Evolutionary conservation across 768 basidiomycete species (phyloP).

Genomic region (Astraeus odoratus): DNA sequence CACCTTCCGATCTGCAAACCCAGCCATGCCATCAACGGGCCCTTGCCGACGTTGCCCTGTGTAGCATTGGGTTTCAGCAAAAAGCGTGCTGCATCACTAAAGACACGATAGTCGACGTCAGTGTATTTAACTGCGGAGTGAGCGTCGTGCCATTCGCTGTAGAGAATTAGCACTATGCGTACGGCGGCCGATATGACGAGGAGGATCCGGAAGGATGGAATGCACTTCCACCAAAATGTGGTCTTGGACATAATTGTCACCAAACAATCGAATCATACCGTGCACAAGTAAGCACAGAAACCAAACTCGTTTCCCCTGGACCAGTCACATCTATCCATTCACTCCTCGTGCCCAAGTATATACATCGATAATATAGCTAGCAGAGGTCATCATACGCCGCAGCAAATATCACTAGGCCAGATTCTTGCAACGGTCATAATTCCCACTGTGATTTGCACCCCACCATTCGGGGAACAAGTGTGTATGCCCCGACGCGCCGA

Average conservation of each 20-base stretch:
- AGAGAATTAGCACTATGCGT: constrained; percentile 66
- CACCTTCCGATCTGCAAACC: constrained; percentile 63
- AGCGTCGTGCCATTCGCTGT: constrained; percentile 88
- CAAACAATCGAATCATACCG: no score
- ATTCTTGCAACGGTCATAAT: constrained; percentile 24
- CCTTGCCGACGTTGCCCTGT: constrained; percentile 49
- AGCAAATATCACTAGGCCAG: constrained; percentile 3
- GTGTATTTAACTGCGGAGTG: constrained; percentile 87
- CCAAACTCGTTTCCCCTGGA: no score
- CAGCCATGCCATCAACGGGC: constrained; percentile 41
- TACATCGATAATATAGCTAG: no score
- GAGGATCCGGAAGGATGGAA: constrained; percentile 42
- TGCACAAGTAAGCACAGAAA: no score
- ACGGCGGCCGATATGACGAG: constrained; percentile 50
- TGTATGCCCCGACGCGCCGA: constrained; percentile 44
- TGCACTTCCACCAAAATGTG: constrained; percentile 3
- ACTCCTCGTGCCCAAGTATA: no score
- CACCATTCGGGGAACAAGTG: constrained; percentile 52
- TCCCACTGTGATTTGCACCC: constrained; percentile 49
- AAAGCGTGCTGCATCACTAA: constrained; percentile 84
- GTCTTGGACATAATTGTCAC: neutral
- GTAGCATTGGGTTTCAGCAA: constrained; percentile 40
- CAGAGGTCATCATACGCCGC: neutral
- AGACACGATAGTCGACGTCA: constrained; percentile 96
- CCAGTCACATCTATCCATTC: no score